Base-by-base conservation (phyloP, 495 filamentous ascomycete species). In the Lophium mytilinum region DNA sequence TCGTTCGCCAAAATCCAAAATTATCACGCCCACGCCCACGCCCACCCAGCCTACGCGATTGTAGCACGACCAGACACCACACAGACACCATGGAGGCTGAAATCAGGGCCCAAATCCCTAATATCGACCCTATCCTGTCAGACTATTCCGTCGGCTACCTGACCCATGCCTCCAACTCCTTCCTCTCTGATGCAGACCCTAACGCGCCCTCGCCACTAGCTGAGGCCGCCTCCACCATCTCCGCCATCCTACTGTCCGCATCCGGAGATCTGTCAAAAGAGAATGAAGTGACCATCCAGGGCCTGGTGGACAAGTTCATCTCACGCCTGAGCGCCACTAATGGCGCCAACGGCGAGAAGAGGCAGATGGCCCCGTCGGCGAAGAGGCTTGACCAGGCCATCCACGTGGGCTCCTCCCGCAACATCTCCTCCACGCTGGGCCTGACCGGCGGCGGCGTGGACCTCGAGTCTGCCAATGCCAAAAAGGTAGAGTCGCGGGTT, bases 401-500 rank as follows among this genome's bases (percentile, higher is more conserved):
- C 76, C 88, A 96, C 68, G 92, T 99, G 58, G 89, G 89, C 59
- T 82, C 92, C 2, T 91, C 96, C 71, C 80, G 88, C 58, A 96
- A 95, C 68, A 89, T 97, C 68, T 98, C 93, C 17, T 94, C 93
- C 3, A 99, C 93, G 0, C 71, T 97, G 64, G 91, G 89, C 11
- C 82, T 99, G 21, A 83, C 90, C 18, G 87, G 86, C 52, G 87
- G 83, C 17, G 82, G 76, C 49, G 90, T 97, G 34, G 93, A 99
- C 68, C 77, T 99, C 43, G 93, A 99, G 70, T 93, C 93, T 37
- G 90, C 90, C 60, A 92, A 90, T 63, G 74, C 81, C 17, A 78
- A 92, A 51, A 97, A 97, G 77, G 86, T 99, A 21, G 93, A 99
- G 74, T 96, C 92, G 56, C 86, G 90, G 63, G 93, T 99, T 50